Evolutionary conservation across 2,329 filamentous ascomycete genomes (phyloP), one percentile per base, ranked within the genome.

Genomic region (Penicillium freii): DNA sequence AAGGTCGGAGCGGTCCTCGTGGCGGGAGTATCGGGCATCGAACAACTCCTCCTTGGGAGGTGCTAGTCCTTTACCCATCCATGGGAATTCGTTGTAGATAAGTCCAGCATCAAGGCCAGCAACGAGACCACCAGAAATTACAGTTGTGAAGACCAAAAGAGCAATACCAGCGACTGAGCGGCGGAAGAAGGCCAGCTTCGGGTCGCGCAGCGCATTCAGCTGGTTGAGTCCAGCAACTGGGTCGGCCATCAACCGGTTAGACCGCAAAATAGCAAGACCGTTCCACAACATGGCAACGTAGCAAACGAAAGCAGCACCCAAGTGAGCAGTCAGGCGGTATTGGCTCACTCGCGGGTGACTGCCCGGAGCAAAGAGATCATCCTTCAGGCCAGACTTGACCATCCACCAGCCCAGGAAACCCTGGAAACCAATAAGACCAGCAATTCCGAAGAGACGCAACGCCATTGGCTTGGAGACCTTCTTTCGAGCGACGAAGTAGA

Each of bases 401-500:
- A 99, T 99, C 92, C 94, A 99, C 94, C 94, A 99, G 54, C 94
- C 94, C 62, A 99, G 87, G 69, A 94, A 85, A 44, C 94, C 94
- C 75, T 99, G 94, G 75, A 96, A 94, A 54, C 91, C 94, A 69
- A 99, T 97, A 67, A 97, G 81, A 48, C 83, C 85, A 43, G 91
- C 90, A 62, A 99, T 97, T 13, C 92, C 93, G 40, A 86, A 78
- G 15, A 99, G 81, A 61, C 90, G 88, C 66, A 81, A 73, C 17
- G 91, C 87, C 87, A 96, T 95, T 52, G 84, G 85, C 51, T 81
- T 81, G 25, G 90, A 89, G 45, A 97, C 92, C 60, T 86, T 85
- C 63, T 89, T 86, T 43, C 89, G 87, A 21, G 88, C 87, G 70
- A 97, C 84, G 71, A 97, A 95, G 81, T 96, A 97, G 55, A 88